Conservation (phyloP, 306 rosid species). For the Glycine soja region DNA sequence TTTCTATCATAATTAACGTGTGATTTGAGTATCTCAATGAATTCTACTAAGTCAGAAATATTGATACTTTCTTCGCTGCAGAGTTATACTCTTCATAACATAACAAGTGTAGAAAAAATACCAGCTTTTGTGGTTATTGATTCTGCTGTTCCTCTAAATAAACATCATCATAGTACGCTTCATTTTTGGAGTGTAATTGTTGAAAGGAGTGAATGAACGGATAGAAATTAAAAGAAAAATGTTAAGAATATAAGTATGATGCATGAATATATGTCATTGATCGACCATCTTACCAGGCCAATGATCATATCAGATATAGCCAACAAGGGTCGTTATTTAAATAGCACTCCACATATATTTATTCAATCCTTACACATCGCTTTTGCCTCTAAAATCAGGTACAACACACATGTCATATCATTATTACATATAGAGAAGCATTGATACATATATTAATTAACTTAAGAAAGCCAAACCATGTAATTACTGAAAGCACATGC, state of each 20-base stretch:
- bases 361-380: conserved; percentile 28
- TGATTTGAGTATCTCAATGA: too few relatives aligned
- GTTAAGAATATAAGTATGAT: not conserved
- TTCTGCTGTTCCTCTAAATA: not conserved
- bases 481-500: too few relatives aligned
- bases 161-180: not conserved
- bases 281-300: not conserved
- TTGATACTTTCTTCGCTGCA: too few relatives aligned
- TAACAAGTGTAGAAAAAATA: too few relatives aligned
- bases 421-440: not conserved
- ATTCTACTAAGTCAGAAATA: too few relatives aligned
- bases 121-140: not conserved
- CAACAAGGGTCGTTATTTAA: not conserved
- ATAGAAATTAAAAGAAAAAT: not conserved
- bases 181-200: not conserved
- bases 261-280: not conserved
- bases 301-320: not conserved
- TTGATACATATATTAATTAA: not conserved
- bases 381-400: not conserved
- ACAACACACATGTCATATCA: not conserved
- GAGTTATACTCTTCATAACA: too few relatives aligned
- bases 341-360: conserved; percentile 8
- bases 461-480: not conserved
- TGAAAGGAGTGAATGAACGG: not conserved
- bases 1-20: too few relatives aligned